A percentile compares a stretch with the other conserved stretches of the same genome.
These are phyloP conservation scores for Pichia sp. DNA, from an alignment of 1,139 yeast species.

Conservation along the genomic window DNA sequence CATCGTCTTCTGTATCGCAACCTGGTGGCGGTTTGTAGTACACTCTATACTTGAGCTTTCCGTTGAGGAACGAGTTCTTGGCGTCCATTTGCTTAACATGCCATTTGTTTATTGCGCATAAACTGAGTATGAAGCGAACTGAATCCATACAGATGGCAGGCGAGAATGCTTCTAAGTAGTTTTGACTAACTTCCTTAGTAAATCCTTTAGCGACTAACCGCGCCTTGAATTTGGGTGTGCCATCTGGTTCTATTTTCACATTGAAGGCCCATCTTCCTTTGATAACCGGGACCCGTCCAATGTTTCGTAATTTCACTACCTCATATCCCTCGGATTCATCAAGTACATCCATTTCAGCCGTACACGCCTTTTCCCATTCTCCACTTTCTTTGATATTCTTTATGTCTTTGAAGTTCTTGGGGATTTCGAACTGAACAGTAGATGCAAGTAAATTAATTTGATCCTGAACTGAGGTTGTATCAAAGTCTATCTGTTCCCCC, in stretches of 20 bases:
- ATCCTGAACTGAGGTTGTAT: too few relatives aligned
- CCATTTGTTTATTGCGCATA: constrained; percentile 3
- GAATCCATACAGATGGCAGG: constrained; percentile 10
- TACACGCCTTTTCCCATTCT: neutral
- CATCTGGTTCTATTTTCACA: constrained; percentile 3
- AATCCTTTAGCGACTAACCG: constrained; percentile 8
- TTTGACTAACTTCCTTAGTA: constrained; percentile 6
- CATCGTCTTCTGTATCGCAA: neutral
- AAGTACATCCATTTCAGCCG: constrained; percentile 2
- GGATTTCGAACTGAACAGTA: too few relatives aligned
- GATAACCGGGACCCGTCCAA: constrained; percentile 1
- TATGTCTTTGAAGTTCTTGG: too few relatives aligned
- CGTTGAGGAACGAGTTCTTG: constrained; percentile 11
- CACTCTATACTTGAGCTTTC: constrained; percentile 7
- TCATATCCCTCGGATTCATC: constrained; percentile 1
- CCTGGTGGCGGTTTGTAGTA: constrained; percentile 4
- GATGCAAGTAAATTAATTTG: too few relatives aligned
- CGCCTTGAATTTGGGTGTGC: constrained; percentile 7
- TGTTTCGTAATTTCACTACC: neutral
- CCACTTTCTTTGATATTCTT: too few relatives aligned
- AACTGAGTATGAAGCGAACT: constrained; percentile 6
- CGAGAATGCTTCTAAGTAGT: constrained; percentile 9
- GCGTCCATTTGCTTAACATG: constrained; percentile 10
- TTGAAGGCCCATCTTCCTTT: constrained; percentile 8
- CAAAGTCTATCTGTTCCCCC: too few relatives aligned